Evolutionary conservation across 768 basidiomycete species (phyloP).

Genomic region (Tremella yokohamensis): DNA sequence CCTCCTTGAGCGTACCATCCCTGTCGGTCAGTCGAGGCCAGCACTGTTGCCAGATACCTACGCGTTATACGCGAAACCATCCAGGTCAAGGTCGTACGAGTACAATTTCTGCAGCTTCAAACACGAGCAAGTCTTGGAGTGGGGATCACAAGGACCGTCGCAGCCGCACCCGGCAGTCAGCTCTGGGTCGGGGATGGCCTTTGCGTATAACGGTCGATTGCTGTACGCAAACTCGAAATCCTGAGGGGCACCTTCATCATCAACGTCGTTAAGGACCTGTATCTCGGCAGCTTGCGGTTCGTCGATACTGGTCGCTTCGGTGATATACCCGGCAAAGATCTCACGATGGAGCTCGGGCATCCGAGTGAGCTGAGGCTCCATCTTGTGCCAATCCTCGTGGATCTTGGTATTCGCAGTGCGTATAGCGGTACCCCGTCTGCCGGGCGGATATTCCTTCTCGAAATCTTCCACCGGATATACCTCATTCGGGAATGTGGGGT

Average conservation of each 20-base stretch:
- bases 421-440: conserved; percentile 12
- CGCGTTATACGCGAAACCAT: conserved; percentile 67
- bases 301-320: conserved; percentile 62
- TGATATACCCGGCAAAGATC: conserved; percentile 66
- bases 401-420: conserved; percentile 8
- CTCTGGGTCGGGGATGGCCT: conserved; percentile 67
- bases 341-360: conserved; percentile 48
- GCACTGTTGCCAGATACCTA: conserved; percentile 16
- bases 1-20: conserved; percentile 58
- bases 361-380: conserved; percentile 13
- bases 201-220: conserved; percentile 72
- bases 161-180: conserved; percentile 69
- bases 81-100: conserved; percentile 52
- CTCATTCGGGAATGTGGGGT: no score
- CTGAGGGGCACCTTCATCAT: conserved; percentile 63
- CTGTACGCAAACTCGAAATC: conserved; percentile 85
- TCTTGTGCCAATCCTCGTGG: conserved; percentile 26
- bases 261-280: conserved; percentile 64
- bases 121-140: conserved; percentile 69
- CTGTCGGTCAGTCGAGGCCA: conserved; percentile 12
- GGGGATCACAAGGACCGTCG: conserved; percentile 69
- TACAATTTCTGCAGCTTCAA: conserved; percentile 58
- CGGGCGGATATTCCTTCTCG: conserved; percentile 7
- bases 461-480: not conserved
- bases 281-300: conserved; percentile 71